Evolutionary conservation across 1,284 basidiomycete genomes (phyloP), one percentile per base, ranked within the genome.

Genomic region (Pterula multifida): DNA sequence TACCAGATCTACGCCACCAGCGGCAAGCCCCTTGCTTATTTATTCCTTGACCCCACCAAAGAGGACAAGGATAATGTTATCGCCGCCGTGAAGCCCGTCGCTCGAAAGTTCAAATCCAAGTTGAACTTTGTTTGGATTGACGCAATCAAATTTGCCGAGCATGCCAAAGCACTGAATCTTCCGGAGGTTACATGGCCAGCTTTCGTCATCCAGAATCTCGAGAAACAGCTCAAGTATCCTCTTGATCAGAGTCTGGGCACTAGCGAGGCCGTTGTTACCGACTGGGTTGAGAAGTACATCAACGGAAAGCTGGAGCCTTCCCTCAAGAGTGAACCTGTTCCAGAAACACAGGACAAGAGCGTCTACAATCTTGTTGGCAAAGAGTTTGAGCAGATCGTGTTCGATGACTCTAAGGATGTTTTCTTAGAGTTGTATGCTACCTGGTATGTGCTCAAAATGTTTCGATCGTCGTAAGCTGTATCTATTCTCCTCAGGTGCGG

Each of bases 51-150:
- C 67, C 86, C 92, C 44, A 70, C 78, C 47, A 74, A 80, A 55
- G 78, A 81, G 60, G 72, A 76, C 54, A 84, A 79, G 59, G 75
- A 87, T 22, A 70, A 72, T 45, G 68, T 85, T 51, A 73, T 95
- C 56, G 80, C 84, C 44, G 68, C 75, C 50, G 66, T 98, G 59
- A 79, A 75, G 59, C 79, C 89, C 1, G 64, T 95, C 51, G 94
- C 95, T 24, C 73, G 81, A 54, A 78, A 81, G 62, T 78, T 80
- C 76, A 92, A 90, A 68, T 79, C 82, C 61, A 85, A 90, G 69
- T 61, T 98, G 64, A 98, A 96, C 83, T 95, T 98, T 68, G 95
- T 98, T 57, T 96, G 85, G 85, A 98, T 99, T 60, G 96, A 99
- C 66, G 93, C 90, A 21, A 71, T 85, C 71, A 93, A 92, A 68